A percentile compares a stretch with the other conserved stretches of the same genome.
phyloP scores from a whole-genome alignment of 768 basidiomycete genomes.

The Phaffia tasmanica region DNA sequence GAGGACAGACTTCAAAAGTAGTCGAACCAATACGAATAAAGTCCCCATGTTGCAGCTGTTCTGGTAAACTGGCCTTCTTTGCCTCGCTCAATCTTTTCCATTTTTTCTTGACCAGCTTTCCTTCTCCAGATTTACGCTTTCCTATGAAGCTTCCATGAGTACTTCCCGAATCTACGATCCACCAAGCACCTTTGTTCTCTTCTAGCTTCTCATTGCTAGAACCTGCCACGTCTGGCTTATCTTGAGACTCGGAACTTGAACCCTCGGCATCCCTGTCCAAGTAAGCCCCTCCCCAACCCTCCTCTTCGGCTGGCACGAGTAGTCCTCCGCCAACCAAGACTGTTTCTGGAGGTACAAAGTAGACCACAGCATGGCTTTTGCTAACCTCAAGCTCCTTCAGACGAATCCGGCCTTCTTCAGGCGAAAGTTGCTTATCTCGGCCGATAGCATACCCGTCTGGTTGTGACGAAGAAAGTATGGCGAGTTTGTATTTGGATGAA shows the following conservation, averaged over 20 bases:
- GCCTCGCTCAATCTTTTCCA: conserved; percentile 16
- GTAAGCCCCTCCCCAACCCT: conserved; percentile 10
- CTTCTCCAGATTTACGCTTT: conserved; percentile 3
- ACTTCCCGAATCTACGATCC: conserved; percentile 20
- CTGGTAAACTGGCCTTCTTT: conserved; percentile 17
- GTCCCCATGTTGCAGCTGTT: conserved; percentile 15
- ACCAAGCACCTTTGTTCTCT: conserved; percentile 9
- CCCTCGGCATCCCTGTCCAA: conserved; percentile 17
- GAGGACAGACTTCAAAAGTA: conserved; percentile 16
- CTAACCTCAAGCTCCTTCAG: conserved; percentile 23
- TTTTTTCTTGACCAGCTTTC: not conserved
- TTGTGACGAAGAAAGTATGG: conserved; percentile 13
- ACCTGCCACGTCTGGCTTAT: not conserved
- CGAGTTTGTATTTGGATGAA: conserved; percentile 2
- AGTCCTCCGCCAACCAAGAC: not conserved
- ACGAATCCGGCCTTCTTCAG: conserved; percentile 18
- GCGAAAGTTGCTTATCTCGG: conserved; percentile 17
- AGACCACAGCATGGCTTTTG: conserved; percentile 20
- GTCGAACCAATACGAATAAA: conserved; percentile 11
- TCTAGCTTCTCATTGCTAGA: not conserved
- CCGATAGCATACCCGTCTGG: conserved; percentile 23
- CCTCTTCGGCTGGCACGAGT: not conserved
- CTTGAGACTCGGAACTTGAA: not conserved
- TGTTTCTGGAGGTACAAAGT: conserved; percentile 1
- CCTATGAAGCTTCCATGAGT: conserved; percentile 21